These are phyloP conservation scores for Metschnikowia colocasiae DNA, from an alignment of 805 yeast genomes.

Conservation along the genomic window DNA sequence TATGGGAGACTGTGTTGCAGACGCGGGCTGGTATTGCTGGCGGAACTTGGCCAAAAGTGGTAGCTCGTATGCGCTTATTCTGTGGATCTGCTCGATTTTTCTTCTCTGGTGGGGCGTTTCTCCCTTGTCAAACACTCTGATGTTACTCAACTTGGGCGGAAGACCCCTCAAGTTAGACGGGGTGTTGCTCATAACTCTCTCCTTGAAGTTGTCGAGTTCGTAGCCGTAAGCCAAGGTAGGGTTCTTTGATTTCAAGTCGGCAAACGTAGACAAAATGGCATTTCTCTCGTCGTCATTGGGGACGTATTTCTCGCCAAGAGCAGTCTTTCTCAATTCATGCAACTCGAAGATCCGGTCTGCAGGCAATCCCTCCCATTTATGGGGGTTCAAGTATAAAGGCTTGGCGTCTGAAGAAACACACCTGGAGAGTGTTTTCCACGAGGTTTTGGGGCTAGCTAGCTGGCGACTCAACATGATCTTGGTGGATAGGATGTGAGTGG, in stretches of 20 bases:
- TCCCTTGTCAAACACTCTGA: conserved; percentile 34
- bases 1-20: conserved; percentile 47
- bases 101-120: conserved; percentile 51
- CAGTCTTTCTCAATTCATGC: conserved; percentile 54
- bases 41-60: conserved; percentile 79
- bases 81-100: conserved; percentile 67
- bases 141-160: conserved; percentile 37
- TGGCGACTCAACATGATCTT: conserved; percentile 4
- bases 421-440: conserved; percentile 3
- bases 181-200: conserved; percentile 39
- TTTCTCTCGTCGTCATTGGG: conserved; percentile 64
- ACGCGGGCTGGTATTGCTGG: conserved; percentile 56
- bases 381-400: conserved; percentile 55
- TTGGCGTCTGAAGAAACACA: conserved; percentile 11
- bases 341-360: conserved; percentile 59
- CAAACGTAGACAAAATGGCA: conserved; percentile 48
- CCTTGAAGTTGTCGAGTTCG: conserved; percentile 42
- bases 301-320: conserved; percentile 49
- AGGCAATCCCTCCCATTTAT: conserved; percentile 66
- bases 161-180: conserved; percentile 34
- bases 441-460: conserved; percentile 1
- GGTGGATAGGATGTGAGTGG: neutral
- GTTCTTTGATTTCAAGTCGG: conserved; percentile 25
- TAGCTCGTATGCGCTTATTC: conserved; percentile 88
- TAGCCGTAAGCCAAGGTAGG: conserved; percentile 39